Evolutionary conservation across 2,329 filamentous ascomycete genomes (phyloP), one percentile per base, ranked within the genome.

Genomic region (Microcera coccophila): DNA sequence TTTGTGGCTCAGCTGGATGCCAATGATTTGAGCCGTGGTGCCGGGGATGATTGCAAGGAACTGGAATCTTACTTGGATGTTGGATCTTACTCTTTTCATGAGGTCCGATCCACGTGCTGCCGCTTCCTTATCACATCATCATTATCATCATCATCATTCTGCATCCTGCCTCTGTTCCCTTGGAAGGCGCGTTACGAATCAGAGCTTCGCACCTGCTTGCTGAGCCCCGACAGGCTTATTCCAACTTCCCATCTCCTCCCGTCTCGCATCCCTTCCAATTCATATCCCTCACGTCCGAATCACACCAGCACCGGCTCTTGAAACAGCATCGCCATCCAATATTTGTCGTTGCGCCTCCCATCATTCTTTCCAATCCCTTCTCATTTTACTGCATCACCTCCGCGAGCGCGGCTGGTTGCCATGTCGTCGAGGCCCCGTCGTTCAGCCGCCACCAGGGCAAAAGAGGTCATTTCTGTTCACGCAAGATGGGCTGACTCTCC

Each of bases 381-480:
- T 28, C 9, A 28, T 9, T 14, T 14, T 14, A 9, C 9, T 28
- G 14, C 14, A 9, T 5, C 12, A 32, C n/a, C 11, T 32, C 48
- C 49, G 49, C 50, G 39, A 59, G 57, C 43, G 53, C 53, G 55
- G 50, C 37, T 31, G 36, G 35, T 37, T 41, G 55, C 44, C 48
- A 77, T 77, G 74, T 53, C 71, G 35, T 66, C 69, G 22, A 71
- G 75, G 44, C 74, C 75, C 32, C 72, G 69, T 39, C 66, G 70
- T 33, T 69, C 68, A 17, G 69, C 69, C 20, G 69, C 69, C 44
- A 54, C 65, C 36, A 69, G 61, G 60, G 69, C 69, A 34, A 67
- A 64, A 39, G 65, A 71, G 49, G 64, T 64, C 42, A 70, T 72
- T 52, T 68, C 68, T 45, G 66, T 63, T 42, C 65, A 69, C 48